phyloP scores from a whole-genome alignment of 345 rosid genomes.

The Citrus medica region DNA sequence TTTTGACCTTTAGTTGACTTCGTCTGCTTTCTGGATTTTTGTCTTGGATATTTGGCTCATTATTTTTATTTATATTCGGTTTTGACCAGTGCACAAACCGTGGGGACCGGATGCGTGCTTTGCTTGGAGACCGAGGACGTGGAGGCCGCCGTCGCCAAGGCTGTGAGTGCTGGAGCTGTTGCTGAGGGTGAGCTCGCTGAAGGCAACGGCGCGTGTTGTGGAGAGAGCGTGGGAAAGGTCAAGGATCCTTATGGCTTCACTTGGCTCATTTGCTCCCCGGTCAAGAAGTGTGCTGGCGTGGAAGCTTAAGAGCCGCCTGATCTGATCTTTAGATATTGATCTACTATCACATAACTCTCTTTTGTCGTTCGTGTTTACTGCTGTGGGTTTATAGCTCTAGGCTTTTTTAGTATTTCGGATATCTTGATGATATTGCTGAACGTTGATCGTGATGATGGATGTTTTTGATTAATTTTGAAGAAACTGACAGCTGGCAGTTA shows the following conservation, averaged over 20 bases:
- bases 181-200: conserved; percentile 48
- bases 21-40: background rate
- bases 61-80: background rate
- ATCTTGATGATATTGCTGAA: background rate
- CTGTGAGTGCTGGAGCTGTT: conserved; percentile 66
- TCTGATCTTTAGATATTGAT: conserved; percentile 14
- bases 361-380: background rate
- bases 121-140: conserved; percentile 69
- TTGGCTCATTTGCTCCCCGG: conserved; percentile 61
- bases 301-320: conserved; percentile 43
- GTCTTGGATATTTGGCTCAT: background rate
- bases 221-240: conserved; percentile 58
- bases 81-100: conserved; percentile 35
- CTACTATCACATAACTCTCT: background rate
- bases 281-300: conserved; percentile 30
- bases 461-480: background rate
- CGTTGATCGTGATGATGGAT: background rate
- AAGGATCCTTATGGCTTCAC: conserved; percentile 80
- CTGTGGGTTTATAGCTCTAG: background rate
- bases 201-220: conserved; percentile 38
- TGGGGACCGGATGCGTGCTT: conserved; percentile 19
- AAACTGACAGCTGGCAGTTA: conserved; percentile 16
- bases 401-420: background rate
- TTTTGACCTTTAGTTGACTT: background rate
- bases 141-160: conserved; percentile 59